Percentiles rank a stretch among this genome's conserved stretches.
Evolutionary conservation across 371 early-diverging fungal species (phyloP).

Genomic region (Mucor sp.): DNA sequence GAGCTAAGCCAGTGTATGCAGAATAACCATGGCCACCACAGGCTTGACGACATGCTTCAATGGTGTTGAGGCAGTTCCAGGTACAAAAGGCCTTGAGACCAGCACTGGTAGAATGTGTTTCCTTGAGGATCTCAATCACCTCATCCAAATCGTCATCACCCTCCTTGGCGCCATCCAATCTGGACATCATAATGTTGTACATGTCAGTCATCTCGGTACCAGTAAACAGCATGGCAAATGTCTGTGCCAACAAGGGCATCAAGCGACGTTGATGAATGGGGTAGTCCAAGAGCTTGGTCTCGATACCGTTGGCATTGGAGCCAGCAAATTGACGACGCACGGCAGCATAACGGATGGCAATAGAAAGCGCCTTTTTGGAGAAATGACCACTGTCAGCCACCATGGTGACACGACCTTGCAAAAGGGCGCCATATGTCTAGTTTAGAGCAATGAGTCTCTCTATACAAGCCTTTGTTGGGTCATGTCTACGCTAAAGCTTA

Average conservation of each 20-base stretch:
- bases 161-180: slow-evolving; percentile 68
- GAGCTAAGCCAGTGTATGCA: slow-evolving; percentile 87
- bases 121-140: slow-evolving; percentile 80
- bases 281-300: slow-evolving; percentile 91
- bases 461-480: neutral
- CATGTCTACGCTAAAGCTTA: slow-evolving; percentile 11
- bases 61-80: slow-evolving; percentile 84
- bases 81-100: slow-evolving; percentile 97
- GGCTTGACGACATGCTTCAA: slow-evolving; percentile 90
- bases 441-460: no score
- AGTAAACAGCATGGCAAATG: slow-evolving; percentile 90
- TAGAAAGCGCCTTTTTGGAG: slow-evolving; percentile 88
- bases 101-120: slow-evolving; percentile 90
- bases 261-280: slow-evolving; percentile 92
- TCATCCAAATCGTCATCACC: slow-evolving; percentile 68
- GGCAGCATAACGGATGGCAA: slow-evolving; percentile 90
- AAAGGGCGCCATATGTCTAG: slow-evolving; percentile 80
- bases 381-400: slow-evolving; percentile 87
- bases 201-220: slow-evolving; percentile 80
- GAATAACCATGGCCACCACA: slow-evolving; percentile 95
- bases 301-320: slow-evolving; percentile 40
- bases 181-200: slow-evolving; percentile 78
- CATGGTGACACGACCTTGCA: slow-evolving; percentile 90
- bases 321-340: slow-evolving; percentile 86
- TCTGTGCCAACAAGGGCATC: slow-evolving; percentile 88